Evolutionary conservation across 2,329 filamentous ascomycete genomes (phyloP).

Genomic region (Colletotrichum sp.): DNA sequence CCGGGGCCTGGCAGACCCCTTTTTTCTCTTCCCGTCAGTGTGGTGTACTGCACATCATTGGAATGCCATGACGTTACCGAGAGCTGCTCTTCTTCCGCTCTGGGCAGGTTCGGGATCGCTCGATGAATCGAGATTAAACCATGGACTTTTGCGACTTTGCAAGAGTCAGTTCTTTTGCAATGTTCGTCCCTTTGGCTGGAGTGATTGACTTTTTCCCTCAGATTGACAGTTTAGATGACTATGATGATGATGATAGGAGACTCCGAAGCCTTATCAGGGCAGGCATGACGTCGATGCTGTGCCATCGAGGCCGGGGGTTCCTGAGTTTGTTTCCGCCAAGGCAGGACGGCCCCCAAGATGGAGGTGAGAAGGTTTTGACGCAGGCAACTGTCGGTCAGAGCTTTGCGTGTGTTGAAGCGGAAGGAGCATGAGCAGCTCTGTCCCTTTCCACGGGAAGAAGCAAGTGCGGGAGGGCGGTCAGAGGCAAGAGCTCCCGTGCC

Average conservation of each 20-base stretch:
- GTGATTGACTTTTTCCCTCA: not conserved
- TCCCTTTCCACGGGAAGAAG: not conserved
- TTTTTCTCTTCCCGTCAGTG: not conserved
- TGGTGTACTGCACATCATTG: not conserved
- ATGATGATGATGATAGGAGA: not conserved
- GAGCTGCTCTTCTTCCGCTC: slow-evolving; percentile 6
- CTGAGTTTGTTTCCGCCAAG: not conserved
- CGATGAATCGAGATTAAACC: slow-evolving; percentile 10
- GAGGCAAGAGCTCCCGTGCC: not conserved
- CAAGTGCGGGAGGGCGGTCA: not conserved
- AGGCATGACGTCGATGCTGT: slow-evolving; percentile 6
- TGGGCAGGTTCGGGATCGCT: slow-evolving; percentile 17
- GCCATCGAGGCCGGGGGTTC: not conserved
- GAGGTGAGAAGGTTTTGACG: not conserved
- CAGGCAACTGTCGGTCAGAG: not conserved
- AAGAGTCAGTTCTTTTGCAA: not conserved
- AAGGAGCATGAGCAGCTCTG: not conserved
- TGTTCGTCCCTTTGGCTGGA: not conserved
- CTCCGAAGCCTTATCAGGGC: not conserved
- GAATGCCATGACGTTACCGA: slow-evolving; percentile 10
- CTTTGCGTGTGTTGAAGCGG: not conserved
- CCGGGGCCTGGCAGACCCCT: not conserved
- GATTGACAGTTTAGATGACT: not conserved
- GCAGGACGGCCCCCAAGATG: not conserved
- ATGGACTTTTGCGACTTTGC: not conserved